Evolutionary conservation across 352 stramenopile species (phyloP).

Genomic region (Phytophthora boehmeriae): DNA sequence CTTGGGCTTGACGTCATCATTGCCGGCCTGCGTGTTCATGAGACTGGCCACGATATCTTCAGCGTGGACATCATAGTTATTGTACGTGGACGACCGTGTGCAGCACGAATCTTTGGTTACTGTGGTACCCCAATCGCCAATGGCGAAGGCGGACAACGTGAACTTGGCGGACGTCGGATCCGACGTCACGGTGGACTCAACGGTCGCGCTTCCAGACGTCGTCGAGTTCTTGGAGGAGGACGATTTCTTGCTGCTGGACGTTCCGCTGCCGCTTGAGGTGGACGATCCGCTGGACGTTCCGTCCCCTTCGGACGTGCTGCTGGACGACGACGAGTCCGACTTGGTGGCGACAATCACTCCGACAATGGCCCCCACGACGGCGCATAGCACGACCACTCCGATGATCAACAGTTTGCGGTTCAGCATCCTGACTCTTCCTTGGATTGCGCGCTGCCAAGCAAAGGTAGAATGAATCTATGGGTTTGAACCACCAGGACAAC

Average conservation of each 20-base stretch:
- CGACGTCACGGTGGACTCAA: slow-evolving; percentile 30
- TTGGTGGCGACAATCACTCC: slow-evolving; percentile 50
- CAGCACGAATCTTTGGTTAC: slow-evolving; percentile 66
- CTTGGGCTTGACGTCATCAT: slow-evolving; percentile 51
- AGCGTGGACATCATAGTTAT: slow-evolving; percentile 61
- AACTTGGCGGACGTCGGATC: slow-evolving; percentile 39
- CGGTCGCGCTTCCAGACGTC: slow-evolving; percentile 4
- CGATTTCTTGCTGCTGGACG: slow-evolving; percentile 27
- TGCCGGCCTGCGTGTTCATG: slow-evolving; percentile 57
- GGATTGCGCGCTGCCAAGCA: slow-evolving; percentile 1
- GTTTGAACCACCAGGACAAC: background rate
- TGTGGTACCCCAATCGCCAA: slow-evolving; percentile 77
- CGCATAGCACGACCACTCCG: slow-evolving; percentile 47
- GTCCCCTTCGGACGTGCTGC: slow-evolving; percentile 29
- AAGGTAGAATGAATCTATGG: slow-evolving; percentile 8
- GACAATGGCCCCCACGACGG: slow-evolving; percentile 49
- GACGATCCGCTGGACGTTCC: slow-evolving; percentile 9
- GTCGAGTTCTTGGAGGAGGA: slow-evolving; percentile 16
- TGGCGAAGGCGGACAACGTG: slow-evolving; percentile 58
- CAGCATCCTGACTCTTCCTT: slow-evolving; percentile 8
- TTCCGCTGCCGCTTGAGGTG: slow-evolving; percentile 11
- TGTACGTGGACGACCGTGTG: slow-evolving; percentile 55
- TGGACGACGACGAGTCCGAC: slow-evolving; percentile 29
- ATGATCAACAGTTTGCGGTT: slow-evolving; percentile 55
- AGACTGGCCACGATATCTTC: slow-evolving; percentile 62